Base-by-base conservation (phyloP, 2,329 filamentous ascomycete species). In the Akanthomyces dipterigenus region DNA sequence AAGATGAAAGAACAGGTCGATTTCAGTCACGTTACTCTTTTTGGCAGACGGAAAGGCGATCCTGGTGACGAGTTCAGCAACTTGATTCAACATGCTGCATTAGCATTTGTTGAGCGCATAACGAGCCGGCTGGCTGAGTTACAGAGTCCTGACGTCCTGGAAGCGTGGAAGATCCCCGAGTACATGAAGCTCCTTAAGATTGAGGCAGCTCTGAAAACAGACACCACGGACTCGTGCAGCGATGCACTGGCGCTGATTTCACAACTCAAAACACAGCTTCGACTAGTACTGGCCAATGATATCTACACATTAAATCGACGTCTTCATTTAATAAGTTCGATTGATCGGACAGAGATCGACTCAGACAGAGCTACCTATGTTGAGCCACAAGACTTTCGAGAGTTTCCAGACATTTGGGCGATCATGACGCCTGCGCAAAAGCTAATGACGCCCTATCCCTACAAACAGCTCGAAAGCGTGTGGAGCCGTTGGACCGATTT, bases 71-170 rank as follows among this genome's bases (percentile, higher is more conserved):
- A 83, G 57, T 76, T 83, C 59, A 73, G 77, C 14, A 85, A 86
- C 58, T 72, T 80, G 3, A 78, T 87, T 2, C 81, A 86, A 65
- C 84, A 87, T 67, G 84, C 84, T 8, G 81, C 81, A 24, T 78
- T 78, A 28, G 76, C 75, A 9, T 76, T 88, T 45, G 70, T 79
- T 2, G 79, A 81, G 11, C 75, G 82, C 8, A 72, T 85, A 18
- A 65, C 58, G 12, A 64, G 24, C 22, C 65, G 67, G 3, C 62
- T 72, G 51, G 66, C 70, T 11, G 64, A 70, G 22, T 70, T 80
- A 28, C 67, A 65, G 12, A 75, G 72, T 14, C 67, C 71, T 6
- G 43, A 70, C 7, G 65, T 75, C 16, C 72, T 76, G 45, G 67
- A 73, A 26, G 61, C 65, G 12, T 68, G 68, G 60, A 26, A 64